Base-by-base conservation (phyloP, 2,329 filamentous ascomycete genomes). In the Colletotrichum sp. region DNA sequence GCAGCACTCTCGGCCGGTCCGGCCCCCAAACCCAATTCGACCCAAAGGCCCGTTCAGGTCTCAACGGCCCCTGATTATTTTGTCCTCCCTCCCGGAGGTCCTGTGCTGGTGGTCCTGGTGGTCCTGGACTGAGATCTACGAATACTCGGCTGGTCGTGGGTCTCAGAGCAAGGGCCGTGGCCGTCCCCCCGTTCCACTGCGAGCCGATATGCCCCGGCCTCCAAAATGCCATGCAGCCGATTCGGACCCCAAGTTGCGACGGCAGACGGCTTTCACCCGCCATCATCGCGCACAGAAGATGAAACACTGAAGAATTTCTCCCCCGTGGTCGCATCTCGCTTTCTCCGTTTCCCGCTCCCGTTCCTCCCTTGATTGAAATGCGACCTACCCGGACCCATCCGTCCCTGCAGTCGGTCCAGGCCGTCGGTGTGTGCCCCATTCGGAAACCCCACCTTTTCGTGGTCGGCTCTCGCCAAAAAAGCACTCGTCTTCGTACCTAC, bases 221-320 rank as follows among this genome's bases (percentile, higher is more conserved):
- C 71, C 67, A 64, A 57, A 57, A 30, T 63, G 55, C 69, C 55
- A 34, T 68, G 64, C 28, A 28, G 28, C 64, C 70, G 70, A 59
- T 36, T 73, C 70, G 30, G 73, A 76, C 70, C 70, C 73, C 73
- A 76, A 73, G 18, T 26, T 52, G 30, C 57, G 59, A 62, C 24
- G 67, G 30, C 67, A 52, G 44, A 52, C 44, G 44, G 44, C 44
- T 52, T 59, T 74, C 60, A 34, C 34, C 32, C 24, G 24, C 36
- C 63, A 52, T 66, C 63, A 28, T 39, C 24, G 21, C 30, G 28
- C 28, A 52, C 52, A 68, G 70, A 60, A 72, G 65, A 65, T 76
- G 73, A 76, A 73, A 76, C 73, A 76, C 70, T 76, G 70, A 76
- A 76, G 73, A 76, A 76, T 52, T 73, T 44, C 64, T 65, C 49